Evolutionary conservation across 306 rosid genomes (phyloP).

Genomic region (Amphicarpaea edgeworthii): DNA sequence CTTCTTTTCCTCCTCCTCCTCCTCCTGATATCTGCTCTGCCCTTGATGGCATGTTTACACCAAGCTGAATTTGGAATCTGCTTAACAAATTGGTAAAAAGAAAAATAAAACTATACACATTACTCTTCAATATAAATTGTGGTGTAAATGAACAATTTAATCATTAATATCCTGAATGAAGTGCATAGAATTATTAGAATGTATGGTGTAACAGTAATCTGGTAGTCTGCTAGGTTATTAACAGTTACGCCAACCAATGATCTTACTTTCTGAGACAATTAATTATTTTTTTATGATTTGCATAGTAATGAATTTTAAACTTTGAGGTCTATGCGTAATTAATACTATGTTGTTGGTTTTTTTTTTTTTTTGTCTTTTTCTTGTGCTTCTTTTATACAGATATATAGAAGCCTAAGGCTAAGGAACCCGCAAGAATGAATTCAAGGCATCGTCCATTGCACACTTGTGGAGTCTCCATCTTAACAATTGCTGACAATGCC

Average conservation of each 20-base stretch:
- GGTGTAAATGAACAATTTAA: neutral
- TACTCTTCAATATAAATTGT: constrained; percentile 5
- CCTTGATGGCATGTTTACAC: constrained; percentile 94
- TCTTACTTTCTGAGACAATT: neutral
- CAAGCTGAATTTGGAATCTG: constrained; percentile 92
- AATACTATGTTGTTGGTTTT: neutral
- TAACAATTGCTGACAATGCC: constrained; percentile 52
- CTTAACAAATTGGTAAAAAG: constrained; percentile 23
- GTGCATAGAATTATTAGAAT: neutral
- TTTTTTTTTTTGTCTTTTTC: neutral
- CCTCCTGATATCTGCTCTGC: constrained; percentile 76
- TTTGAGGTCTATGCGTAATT: neutral
- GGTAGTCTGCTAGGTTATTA: neutral
- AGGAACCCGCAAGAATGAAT: constrained; percentile 47
- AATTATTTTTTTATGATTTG: neutral
- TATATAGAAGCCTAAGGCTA: constrained; percentile 50
- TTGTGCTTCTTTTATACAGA: neutral
- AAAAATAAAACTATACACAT: neutral
- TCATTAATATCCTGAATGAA: constrained; percentile 1
- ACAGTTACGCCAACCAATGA: neutral
- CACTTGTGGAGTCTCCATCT: constrained; percentile 63
- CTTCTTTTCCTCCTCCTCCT: constrained; percentile 60
- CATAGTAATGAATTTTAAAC: neutral
- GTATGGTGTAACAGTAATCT: neutral
- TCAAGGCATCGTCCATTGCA: constrained; percentile 66